Conservation (phyloP, 768 basidiomycete species). For the Amanita polypyramis region DNA sequence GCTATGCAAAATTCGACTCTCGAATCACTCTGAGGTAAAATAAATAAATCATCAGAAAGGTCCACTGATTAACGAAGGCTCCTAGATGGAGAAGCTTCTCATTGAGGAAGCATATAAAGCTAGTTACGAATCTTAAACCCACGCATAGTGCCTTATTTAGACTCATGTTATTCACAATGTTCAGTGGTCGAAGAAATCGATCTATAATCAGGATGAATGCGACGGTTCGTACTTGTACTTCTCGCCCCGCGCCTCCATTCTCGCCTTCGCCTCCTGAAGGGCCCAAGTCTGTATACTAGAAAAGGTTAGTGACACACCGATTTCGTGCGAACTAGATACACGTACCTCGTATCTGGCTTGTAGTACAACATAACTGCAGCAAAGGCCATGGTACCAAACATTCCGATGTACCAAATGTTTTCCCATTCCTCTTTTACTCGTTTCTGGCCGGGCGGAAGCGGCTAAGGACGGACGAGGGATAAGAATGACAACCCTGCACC, state of each 20-base stretch:
- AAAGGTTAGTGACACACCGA: not conserved
- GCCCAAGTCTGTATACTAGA: slow-evolving; percentile 88
- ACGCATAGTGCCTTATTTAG: not conserved
- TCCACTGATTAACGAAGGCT: not conserved
- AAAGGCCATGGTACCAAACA: slow-evolving; percentile 81
- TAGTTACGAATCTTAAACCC: slow-evolving; percentile 20
- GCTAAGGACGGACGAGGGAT: slow-evolving; percentile 29
- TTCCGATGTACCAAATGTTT: slow-evolving; percentile 80
- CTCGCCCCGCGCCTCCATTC: slow-evolving; percentile 92
- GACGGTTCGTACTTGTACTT: slow-evolving; percentile 69
- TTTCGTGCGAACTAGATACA: slow-evolving; percentile 1
- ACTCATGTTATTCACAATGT: not conserved
- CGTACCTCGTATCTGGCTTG: slow-evolving; percentile 90
- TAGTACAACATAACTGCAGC: slow-evolving; percentile 74
- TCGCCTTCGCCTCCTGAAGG: slow-evolving; percentile 73
- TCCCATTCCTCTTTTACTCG: slow-evolving; percentile 89
- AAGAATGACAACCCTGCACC: not conserved
- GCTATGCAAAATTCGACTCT: slow-evolving; percentile 88
- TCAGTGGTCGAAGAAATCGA: slow-evolving; percentile 16
- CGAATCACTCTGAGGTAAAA: slow-evolving; percentile 65
- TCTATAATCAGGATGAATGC: slow-evolving; percentile 21
- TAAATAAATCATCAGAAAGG: not conserved
- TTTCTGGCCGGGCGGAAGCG: slow-evolving; percentile 70
- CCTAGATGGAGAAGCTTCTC: slow-evolving; percentile 62
- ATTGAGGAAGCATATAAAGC: slow-evolving; percentile 63